A percentile compares a stretch with the other conserved stretches of the same genome.
Evolutionary conservation across 129 eudicot species (phyloP).

Genomic region (Logfia minima): DNA sequence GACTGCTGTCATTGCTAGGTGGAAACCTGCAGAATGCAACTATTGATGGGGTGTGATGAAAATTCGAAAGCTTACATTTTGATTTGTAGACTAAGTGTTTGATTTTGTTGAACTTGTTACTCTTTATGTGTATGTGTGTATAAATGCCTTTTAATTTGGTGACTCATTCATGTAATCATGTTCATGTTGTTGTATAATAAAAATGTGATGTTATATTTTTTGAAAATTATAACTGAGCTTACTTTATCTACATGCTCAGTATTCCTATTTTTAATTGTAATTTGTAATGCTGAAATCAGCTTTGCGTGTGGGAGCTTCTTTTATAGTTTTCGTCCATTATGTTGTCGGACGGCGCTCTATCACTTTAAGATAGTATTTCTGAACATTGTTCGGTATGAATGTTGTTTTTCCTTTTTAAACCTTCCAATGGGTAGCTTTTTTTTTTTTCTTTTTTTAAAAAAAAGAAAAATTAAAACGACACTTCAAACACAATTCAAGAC

Average conservation of each 20-base stretch:
- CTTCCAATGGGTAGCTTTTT: too few species aligned
- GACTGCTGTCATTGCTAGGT: conserved; percentile 67
- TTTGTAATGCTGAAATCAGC: conserved; percentile 25
- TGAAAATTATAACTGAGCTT: not conserved
- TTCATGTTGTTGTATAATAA: conserved; percentile 25
- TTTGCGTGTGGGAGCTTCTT: too few species aligned
- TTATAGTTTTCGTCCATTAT: too few species aligned
- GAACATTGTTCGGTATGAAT: too few species aligned
- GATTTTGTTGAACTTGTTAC: conserved; percentile 19
- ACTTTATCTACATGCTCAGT: conserved; percentile 13
- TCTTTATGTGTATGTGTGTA: conserved; percentile 18
- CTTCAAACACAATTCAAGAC: too few species aligned
- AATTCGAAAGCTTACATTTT: conserved; percentile 22
- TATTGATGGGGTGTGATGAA: conserved; percentile 46
- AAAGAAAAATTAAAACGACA: too few species aligned
- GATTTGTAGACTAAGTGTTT: conserved; percentile 6
- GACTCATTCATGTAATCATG: conserved; percentile 7
- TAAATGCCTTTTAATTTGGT: conserved; percentile 22
- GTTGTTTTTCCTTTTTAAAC: too few species aligned
- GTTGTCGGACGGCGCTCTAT: too few species aligned
- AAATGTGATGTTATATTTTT: conserved; percentile 17
- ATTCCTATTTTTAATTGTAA: not conserved
- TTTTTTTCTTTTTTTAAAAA: too few species aligned
- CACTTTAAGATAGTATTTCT: too few species aligned
- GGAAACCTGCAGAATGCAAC: conserved; percentile 64